Conservation (phyloP, 2,329 filamentous ascomycete species). For the Diaporthe ilicicola region DNA sequence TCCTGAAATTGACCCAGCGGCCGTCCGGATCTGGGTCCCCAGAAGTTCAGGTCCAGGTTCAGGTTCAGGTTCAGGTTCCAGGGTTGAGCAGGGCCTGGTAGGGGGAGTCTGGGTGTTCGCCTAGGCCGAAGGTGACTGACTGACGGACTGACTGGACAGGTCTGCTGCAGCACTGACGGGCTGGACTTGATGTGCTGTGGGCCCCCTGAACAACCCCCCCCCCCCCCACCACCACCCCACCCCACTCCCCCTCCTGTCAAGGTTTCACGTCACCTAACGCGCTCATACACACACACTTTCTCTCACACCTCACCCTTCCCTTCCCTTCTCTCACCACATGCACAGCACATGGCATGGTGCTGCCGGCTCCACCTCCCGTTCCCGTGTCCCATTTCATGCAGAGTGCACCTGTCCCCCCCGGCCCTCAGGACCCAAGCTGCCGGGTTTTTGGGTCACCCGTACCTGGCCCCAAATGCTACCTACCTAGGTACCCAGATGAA, state of each 20-base stretch:
- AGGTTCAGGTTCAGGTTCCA: background rate
- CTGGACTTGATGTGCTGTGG: too few species aligned
- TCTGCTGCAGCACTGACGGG: too few species aligned
- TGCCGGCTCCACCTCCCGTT: conserved; percentile 26
- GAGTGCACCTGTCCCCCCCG: conserved; percentile 3
- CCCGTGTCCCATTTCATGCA: conserved; percentile 11
- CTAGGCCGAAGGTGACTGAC: background rate
- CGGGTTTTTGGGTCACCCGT: background rate
- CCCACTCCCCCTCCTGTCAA: background rate
- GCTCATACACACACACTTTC: background rate
- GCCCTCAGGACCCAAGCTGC: conserved; percentile 15
- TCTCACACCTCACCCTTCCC: background rate
- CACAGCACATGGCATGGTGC: background rate
- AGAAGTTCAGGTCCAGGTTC: background rate
- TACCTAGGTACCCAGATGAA: too few species aligned
- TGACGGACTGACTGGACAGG: too few species aligned
- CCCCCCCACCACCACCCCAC: too few species aligned
- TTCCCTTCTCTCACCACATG: too few species aligned
- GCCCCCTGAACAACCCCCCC: too few species aligned
- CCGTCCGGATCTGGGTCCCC: conserved; percentile 19
- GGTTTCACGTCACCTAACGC: conserved; percentile 13
- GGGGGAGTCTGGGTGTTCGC: conserved; percentile 1
- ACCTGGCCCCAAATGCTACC: background rate
- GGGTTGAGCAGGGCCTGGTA: background rate
- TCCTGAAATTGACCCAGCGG: conserved; percentile 22